Conservation (phyloP, 495 filamentous ascomycete genomes). For the Trichoderma gamsii region DNA sequence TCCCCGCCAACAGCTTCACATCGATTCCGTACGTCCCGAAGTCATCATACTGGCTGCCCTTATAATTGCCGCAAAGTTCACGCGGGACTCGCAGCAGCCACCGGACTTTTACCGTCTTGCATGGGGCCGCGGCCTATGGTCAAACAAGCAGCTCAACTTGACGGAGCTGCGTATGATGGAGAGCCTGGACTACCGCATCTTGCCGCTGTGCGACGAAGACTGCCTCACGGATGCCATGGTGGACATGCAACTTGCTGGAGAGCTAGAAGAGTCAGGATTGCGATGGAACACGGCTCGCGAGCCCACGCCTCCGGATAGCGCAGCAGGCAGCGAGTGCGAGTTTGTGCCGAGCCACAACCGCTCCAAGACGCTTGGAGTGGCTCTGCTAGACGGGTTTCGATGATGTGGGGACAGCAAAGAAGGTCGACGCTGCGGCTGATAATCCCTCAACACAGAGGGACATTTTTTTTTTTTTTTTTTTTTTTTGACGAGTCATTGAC, state of each 20-base stretch:
- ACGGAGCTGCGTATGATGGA: slow-evolving; percentile 51
- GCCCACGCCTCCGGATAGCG: slow-evolving; percentile 13
- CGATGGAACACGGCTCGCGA: slow-evolving; percentile 4
- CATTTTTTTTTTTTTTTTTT: not conserved
- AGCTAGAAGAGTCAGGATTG: slow-evolving; percentile 21
- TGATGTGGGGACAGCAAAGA: slow-evolving; percentile 7
- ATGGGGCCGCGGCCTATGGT: slow-evolving; percentile 47
- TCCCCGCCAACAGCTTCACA: slow-evolving; percentile 36
- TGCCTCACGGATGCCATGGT: slow-evolving; percentile 43
- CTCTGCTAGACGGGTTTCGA: not conserved
- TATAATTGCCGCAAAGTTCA: slow-evolving; percentile 48
- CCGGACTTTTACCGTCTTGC: slow-evolving; percentile 36
- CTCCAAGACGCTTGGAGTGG: slow-evolving; percentile 13
- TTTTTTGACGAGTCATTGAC: slow-evolving; percentile 5
- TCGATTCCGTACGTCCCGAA: slow-evolving; percentile 49
- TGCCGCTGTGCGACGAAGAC: slow-evolving; percentile 43
- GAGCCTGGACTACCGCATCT: slow-evolving; percentile 45
- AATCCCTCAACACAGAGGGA: slow-evolving; percentile 1
- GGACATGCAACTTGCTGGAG: slow-evolving; percentile 50
- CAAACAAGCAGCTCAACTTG: slow-evolving; percentile 47
- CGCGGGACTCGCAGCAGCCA: slow-evolving; percentile 41
- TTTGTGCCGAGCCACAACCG: slow-evolving; percentile 15
- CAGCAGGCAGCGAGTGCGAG: not conserved
- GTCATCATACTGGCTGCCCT: slow-evolving; percentile 45
- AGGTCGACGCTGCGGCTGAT: not conserved